Evolutionary conservation across 176 grass and related monocot genomes (phyloP).

Genomic region (Eleusine indica): DNA sequence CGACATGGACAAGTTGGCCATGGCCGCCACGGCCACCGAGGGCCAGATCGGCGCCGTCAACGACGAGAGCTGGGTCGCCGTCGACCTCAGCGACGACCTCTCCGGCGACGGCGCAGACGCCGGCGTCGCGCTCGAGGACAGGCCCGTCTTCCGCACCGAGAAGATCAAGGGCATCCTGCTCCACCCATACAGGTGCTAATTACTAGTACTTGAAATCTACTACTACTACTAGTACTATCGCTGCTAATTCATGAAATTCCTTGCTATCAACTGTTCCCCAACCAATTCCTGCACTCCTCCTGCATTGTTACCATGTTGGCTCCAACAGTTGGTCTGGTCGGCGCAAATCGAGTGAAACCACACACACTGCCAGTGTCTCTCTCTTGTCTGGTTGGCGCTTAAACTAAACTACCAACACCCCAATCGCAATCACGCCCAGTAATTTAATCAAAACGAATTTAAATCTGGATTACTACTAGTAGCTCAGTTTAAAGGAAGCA

Average conservation of each 20-base stretch:
- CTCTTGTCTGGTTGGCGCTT: not conserved
- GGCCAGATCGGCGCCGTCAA: conserved; percentile 51
- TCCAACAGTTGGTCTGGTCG: not conserved
- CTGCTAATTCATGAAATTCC: not conserved
- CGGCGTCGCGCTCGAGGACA: conserved; percentile 48
- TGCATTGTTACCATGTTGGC: not conserved
- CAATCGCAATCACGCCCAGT: too few relatives aligned
- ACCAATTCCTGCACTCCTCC: not conserved
- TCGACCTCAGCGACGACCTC: conserved; percentile 52
- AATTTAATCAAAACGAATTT: too few relatives aligned
- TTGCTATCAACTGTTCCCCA: too few relatives aligned
- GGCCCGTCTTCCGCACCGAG: conserved; percentile 64
- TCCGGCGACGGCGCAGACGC: conserved; percentile 30
- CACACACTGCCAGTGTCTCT: not conserved
- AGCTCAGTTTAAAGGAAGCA: too few relatives aligned
- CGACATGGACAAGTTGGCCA: conserved; percentile 49
- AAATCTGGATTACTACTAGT: too few relatives aligned
- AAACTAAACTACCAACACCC: not conserved
- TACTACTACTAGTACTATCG: not conserved
- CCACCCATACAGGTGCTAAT: conserved; percentile 52
- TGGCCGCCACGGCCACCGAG: conserved; percentile 40
- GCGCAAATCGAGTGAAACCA: not conserved
- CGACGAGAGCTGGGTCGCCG: conserved; percentile 57
- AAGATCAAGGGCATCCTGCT: conserved; percentile 62
- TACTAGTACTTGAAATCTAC: too few relatives aligned